Base-by-base conservation (phyloP, 164 flowering plant genomes). In the Vitis labrusca region DNA sequence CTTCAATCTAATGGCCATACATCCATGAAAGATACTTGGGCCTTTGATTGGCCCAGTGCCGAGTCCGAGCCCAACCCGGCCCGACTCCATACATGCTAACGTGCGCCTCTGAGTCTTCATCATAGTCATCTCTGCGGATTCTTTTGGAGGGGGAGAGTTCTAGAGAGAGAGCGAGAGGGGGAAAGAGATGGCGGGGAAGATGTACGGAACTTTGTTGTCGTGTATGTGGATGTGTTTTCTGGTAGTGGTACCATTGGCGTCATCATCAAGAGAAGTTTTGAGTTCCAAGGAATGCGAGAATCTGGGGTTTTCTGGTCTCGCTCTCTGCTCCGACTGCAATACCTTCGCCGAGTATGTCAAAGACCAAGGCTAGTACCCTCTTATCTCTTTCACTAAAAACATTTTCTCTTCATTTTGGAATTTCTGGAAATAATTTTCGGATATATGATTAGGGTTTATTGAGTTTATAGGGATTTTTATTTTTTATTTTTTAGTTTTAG, bases 281-380 rank as follows among this genome's bases (percentile, higher is more conserved):
- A 89, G 89, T 78, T 58, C 90, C 10, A 85, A 82, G 64, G 87
- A 89, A 57, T 94, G 98, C 62, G 97, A 94, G 77, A 73, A 81
- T 73, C 82, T 94, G 57, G 97, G 98, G 59, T 94, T 94, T 68
- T 85, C 90, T 0, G 98, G 97, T 56, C 93, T 93, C 17, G 94
- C 97, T 57, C 91, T 93, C 29, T 93, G 98, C 79, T 93, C 98
- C 65, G 98, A 93, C 67, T 93, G 98, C 84, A 82, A 85, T 72
- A 73, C 92, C 1, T 84, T 93, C 29, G 82, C 93, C 9, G 98
- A 93, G 59, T 93, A 88, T 57, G 90, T 93, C 77, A 93, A 93
- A 71, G 79, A 85, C 68, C 80, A 86, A 82, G 98, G 98, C 89
- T 8, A 15, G 3, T 17, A 10, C 30, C 5, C 59, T 49, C 62